Percentiles rank a stretch among this genome's conserved stretches.
These are phyloP conservation scores for Pelagomonas calceolata DNA, from an alignment of 108 stramenopile species.

Conservation along the genomic window DNA sequence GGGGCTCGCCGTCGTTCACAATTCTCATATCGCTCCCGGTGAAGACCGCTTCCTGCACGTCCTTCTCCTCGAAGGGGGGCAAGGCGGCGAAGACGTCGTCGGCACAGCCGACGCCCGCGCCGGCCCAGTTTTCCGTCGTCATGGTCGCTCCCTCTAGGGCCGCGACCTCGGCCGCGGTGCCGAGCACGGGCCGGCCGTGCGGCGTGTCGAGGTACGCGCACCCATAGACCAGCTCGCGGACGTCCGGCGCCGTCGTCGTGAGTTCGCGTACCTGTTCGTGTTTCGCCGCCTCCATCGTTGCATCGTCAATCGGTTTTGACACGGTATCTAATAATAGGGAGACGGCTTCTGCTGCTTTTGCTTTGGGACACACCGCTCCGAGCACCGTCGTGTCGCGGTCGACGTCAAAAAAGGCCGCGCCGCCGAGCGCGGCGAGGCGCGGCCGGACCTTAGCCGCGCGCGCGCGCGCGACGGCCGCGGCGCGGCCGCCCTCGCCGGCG, in stretches of 20 bases:
- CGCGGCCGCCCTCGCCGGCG: too few relatives aligned
- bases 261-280: too few relatives aligned
- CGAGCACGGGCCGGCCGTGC: neutral
- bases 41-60: neutral
- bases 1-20: neutral
- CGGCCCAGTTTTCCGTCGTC: neutral
- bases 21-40: neutral
- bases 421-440: too few relatives aligned
- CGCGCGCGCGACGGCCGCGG: too few relatives aligned
- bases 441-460: too few relatives aligned
- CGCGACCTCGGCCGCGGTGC: neutral
- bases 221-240: neutral
- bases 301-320: too few relatives aligned
- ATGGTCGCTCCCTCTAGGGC: neutral
- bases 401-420: too few relatives aligned
- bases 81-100: neutral
- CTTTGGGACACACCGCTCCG: too few relatives aligned
- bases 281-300: too few relatives aligned
- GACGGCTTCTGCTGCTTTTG: too few relatives aligned
- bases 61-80: neutral
- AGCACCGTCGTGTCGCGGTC: too few relatives aligned
- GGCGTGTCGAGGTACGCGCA: neutral
- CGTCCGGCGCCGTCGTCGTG: neutral
- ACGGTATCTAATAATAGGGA: too few relatives aligned
- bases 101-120: neutral